Percentiles rank a stretch among this genome's conserved stretches.
phyloP scores from a whole-genome alignment of 83 land plant species.

The Isoetes engelmannii region DNA sequence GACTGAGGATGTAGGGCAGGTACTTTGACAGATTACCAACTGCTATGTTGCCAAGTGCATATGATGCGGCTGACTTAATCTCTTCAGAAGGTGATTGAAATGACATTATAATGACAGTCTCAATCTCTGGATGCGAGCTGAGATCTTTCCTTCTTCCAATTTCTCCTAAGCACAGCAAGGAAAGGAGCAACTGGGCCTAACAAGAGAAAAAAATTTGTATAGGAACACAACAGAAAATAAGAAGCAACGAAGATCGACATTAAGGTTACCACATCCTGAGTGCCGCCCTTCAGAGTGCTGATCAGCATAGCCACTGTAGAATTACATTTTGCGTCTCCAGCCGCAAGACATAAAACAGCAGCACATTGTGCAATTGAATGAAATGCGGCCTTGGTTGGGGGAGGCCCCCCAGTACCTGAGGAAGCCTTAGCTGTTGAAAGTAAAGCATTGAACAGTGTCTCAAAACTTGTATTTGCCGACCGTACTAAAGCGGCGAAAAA shows the following conservation, averaged over 20 bases:
- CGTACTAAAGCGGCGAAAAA: slow-evolving; percentile 77
- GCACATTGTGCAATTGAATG: slow-evolving; percentile 87
- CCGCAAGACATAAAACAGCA: slow-evolving; percentile 93
- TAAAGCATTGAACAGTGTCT: slow-evolving; percentile 68
- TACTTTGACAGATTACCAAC: slow-evolving; percentile 89
- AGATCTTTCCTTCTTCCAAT: slow-evolving; percentile 93
- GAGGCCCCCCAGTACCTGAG: slow-evolving; percentile 62
- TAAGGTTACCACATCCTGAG: neutral
- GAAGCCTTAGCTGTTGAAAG: slow-evolving; percentile 84
- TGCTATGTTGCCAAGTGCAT: slow-evolving; percentile 95
- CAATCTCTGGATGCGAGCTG: slow-evolving; percentile 66
- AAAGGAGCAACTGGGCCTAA: slow-evolving; percentile 47
- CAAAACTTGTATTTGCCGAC: slow-evolving; percentile 87
- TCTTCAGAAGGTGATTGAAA: slow-evolving; percentile 99
- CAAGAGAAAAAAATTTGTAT: neutral
- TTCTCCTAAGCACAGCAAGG: slow-evolving; percentile 91
- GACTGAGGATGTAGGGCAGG: slow-evolving; percentile 84
- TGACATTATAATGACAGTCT: slow-evolving; percentile 81
- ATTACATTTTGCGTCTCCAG: slow-evolving; percentile 81
- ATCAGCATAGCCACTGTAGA: slow-evolving; percentile 84
- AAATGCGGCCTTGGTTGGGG: slow-evolving; percentile 78
- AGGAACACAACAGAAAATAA: neutral
- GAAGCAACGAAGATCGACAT: neutral
- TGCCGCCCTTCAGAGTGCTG: slow-evolving; percentile 51
- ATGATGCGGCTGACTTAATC: slow-evolving; percentile 97